Base-by-base conservation (phyloP, 2,329 filamentous ascomycete genomes). In the Penicillium sp. region DNA sequence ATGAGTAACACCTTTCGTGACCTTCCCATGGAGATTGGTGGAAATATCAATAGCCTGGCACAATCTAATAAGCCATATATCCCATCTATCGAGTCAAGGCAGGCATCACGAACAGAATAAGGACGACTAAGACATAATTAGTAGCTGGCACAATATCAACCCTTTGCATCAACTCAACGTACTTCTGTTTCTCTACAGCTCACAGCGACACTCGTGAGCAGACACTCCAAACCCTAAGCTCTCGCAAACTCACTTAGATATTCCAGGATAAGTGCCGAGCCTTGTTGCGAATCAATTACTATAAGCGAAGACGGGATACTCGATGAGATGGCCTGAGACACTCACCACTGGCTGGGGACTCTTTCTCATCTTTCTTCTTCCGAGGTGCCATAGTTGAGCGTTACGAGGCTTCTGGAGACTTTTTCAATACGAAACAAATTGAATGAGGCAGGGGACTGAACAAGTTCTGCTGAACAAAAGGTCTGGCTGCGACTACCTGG, bases 11-110 rank as follows among this genome's bases (percentile, higher is more conserved):
- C 79, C 66, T 72, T 85, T 86, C 14, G 79, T 80, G 57, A 84
- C 79, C 59, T 79, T 81, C 63, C 84, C 83, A 64, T 84, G 82
- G 42, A 87, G 72, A 68, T 87, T 86, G 12, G 79, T 74, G 55
- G 81, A 84, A 43, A 86, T 74, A 48, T 87, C 83, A 47, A 78
- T 81, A 3, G 79, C 78, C 79, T 77, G 23, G 23, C n/a, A 42
- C 12, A 20, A 12, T 49, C 14, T 54, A 49, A 46, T 43, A 28
- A 24, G 42, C 50, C 35, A 58, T 14, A 9, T 5, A 21, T 43
- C 16, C 48, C 28, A 11, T 28, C 23, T 21, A 20, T 3, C n/a
- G 16, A 20, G 14, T 14, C 5, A 12, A n/a, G 2, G 26, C 33
- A 11, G 9, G 20, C 4, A 20, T 24, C 20, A 18, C 73, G 56